Percentiles rank a stretch among this genome's conserved stretches.
These are phyloP conservation scores for Phyllosticta ampelicida DNA, from an alignment of 2,329 filamentous ascomycete genomes.

Conservation along the genomic window DNA sequence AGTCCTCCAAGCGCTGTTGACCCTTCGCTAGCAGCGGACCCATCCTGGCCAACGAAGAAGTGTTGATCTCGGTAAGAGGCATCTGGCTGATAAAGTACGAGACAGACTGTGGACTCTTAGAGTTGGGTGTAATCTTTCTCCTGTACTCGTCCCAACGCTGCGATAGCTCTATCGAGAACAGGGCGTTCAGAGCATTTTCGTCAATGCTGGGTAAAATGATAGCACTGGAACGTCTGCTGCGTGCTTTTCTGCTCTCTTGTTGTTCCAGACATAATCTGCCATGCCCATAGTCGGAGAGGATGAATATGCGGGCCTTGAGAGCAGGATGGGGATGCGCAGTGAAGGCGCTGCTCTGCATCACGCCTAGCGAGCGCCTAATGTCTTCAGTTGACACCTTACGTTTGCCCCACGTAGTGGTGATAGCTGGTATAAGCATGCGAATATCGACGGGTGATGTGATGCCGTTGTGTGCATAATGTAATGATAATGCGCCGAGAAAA, in stretches of 20 bases:
- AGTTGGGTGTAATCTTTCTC: conserved; percentile 35
- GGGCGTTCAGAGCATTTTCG: conserved; percentile 38
- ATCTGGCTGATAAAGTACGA: conserved; percentile 51
- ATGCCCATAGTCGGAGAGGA: conserved; percentile 33
- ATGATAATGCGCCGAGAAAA: conserved; percentile 38
- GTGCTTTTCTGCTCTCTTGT: conserved; percentile 20
- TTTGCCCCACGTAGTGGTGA: conserved; percentile 36
- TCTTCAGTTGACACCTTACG: conserved; percentile 36
- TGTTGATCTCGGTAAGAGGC: conserved; percentile 44
- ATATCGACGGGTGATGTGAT: conserved; percentile 35
- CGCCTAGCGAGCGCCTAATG: conserved; percentile 35
- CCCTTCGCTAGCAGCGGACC: conserved; percentile 54
- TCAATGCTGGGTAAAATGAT: conserved; percentile 25
- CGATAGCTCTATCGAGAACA: conserved; percentile 40
- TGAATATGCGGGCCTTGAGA: conserved; percentile 21
- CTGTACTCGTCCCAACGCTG: conserved; percentile 34
- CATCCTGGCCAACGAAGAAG: conserved; percentile 42
- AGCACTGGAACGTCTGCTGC: conserved; percentile 11
- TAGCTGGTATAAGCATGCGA: conserved; percentile 27
- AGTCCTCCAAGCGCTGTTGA: conserved; percentile 55
- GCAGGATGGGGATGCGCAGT: conserved; percentile 1
- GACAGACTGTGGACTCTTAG: conserved; percentile 13
- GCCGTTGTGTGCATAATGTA: conserved; percentile 41
- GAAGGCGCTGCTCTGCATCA: conserved; percentile 18
- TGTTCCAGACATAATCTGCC: conserved; percentile 34